Conservation (phyloP, 805 yeast genomes). For the Starmerella scarabaei region DNA sequence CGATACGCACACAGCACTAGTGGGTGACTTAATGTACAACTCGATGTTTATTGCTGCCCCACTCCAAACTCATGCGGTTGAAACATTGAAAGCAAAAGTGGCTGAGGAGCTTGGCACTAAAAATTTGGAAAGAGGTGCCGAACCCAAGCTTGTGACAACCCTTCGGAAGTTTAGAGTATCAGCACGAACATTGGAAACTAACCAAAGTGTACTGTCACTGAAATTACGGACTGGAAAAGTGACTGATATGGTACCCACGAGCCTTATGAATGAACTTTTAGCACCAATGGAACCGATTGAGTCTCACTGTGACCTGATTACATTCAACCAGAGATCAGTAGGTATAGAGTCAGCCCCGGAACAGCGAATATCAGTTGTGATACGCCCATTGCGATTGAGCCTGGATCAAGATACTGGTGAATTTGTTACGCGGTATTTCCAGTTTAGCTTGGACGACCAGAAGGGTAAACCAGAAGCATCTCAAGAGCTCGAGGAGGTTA, state of each 20-base stretch:
- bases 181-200: constrained; percentile 18
- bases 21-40: constrained; percentile 58
- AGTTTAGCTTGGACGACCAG: constrained; percentile 47
- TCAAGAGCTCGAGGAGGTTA: not conserved
- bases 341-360: constrained; percentile 7
- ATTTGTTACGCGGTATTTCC: constrained; percentile 65
- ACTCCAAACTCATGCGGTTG: constrained; percentile 29
- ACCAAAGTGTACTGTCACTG: not conserved
- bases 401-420: constrained; percentile 91
- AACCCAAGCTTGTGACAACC: constrained; percentile 22
- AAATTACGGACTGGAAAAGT: constrained; percentile 7
- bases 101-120: constrained; percentile 35
- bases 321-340: constrained; percentile 1
- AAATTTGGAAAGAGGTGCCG: constrained; percentile 9
- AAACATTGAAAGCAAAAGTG: constrained; percentile 37
- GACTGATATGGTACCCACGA: constrained; percentile 6
- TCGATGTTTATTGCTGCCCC: constrained; percentile 49
- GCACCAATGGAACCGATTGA: constrained; percentile 1
- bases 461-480: no score
- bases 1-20: constrained; percentile 18
- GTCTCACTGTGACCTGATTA: not conserved
- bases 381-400: constrained; percentile 68
- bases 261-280: constrained; percentile 6
- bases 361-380: constrained; percentile 12
- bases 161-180: constrained; percentile 25